Base-by-base conservation (phyloP, 169 alveolate genomes). In the Plasmodium vivax region DNA sequence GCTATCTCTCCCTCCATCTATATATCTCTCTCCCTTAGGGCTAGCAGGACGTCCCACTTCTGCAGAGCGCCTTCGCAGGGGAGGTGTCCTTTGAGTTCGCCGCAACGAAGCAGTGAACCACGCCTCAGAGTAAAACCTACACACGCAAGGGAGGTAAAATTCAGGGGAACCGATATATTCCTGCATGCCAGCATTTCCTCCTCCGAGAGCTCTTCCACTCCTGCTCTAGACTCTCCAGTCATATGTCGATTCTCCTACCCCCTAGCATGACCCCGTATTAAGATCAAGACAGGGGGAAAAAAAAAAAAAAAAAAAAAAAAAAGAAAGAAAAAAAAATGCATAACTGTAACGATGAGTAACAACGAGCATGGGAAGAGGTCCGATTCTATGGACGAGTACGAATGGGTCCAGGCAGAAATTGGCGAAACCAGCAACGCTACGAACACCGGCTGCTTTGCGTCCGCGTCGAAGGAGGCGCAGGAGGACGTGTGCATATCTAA, bases 401-500 rank as follows among this genome's bases (percentile, higher is more conserved):
- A 62, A 19, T 62, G 75, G 75, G 27, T 62, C 2, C 38, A 23
- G 30, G 73, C 71, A 68, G 92, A 68, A 14, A 80, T 2, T 10
- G 73, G 36, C 27, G 73, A 23, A 23, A 14, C 47, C 4, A 72
- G 71, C 19, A 72, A 68, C 45, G 7, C 36, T 8, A 68, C 73
- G 16, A 83, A 68, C 5, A 62, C 16, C 12, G n/a, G 0, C 16
- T 62, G 51, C 47, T 34, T 38, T 9, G 27, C 23, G 7, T 41
- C 51, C 9, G 8, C 34, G 34, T 51, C 71, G 27, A 58, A 83
- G n/a, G 32, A 38, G 62, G 23, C 56, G 3, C 83, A 83, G 32
- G 56, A 45, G 16, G 79, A 41, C 14, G 23, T 83, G 30, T 83
- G 41, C 9, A 83, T 68, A 62, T 83, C 92, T 38, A 83, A 83